A percentile compares a stretch with the other conserved stretches of the same genome.
Evolutionary conservation across 202 grass and related monocot species (phyloP).

Genomic region (Alloteropsis angusta): DNA sequence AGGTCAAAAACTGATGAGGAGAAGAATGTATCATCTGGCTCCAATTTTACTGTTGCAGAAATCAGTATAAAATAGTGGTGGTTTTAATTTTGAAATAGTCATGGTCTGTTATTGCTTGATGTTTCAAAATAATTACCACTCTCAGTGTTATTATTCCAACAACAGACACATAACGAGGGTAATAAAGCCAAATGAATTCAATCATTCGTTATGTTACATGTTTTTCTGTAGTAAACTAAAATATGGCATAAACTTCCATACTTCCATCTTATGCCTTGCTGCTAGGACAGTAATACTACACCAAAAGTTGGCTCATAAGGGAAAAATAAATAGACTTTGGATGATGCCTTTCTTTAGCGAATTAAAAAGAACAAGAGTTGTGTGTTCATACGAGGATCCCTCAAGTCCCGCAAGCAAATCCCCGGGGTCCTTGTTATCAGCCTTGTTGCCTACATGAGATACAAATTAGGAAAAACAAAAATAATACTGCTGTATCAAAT

Average conservation of each 20-base stretch:
- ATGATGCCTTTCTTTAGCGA: neutral
- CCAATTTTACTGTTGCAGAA: neutral
- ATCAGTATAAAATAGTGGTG: neutral
- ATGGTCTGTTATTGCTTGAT: neutral
- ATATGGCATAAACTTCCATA: neutral
- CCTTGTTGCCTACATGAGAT: conserved; percentile 50
- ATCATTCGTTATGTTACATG: neutral
- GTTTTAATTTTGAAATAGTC: neutral
- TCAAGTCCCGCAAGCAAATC: conserved; percentile 66
- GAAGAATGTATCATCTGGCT: neutral
- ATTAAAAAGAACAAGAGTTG: neutral
- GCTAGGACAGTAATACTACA: neutral
- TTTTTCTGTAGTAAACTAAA: conserved; percentile 5
- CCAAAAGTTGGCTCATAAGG: neutral
- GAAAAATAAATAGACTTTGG: neutral
- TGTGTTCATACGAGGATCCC: conserved; percentile 74
- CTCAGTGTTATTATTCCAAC: neutral
- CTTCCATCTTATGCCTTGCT: neutral
- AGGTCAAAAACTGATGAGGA: neutral
- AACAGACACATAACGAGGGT: neutral
- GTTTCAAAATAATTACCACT: conserved; percentile 1
- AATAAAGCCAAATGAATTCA: neutral
- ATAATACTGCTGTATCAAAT: neutral
- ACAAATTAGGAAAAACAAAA: conserved; percentile 29
- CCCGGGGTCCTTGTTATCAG: conserved; percentile 74